These are phyloP conservation scores for Xerocomus nothofagi DNA, from an alignment of 1,284 basidiomycete genomes.

Conservation along the genomic window DNA sequence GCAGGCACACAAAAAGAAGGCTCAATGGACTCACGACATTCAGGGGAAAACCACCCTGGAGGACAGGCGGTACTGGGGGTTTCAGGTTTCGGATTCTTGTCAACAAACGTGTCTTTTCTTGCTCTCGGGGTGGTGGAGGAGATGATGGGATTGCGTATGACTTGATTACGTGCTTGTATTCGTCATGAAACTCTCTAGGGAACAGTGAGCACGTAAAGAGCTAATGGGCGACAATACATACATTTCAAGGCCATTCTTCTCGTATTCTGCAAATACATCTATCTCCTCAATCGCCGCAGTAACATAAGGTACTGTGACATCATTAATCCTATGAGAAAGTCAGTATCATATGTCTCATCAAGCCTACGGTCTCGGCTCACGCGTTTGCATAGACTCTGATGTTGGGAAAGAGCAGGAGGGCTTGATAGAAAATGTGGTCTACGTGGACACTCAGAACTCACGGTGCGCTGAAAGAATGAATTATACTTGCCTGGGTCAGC, in stretches of 20 bases:
- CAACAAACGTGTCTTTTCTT: constrained; percentile 43
- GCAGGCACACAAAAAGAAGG: background rate
- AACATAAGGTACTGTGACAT: constrained; percentile 80
- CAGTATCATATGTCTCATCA: constrained; percentile 6
- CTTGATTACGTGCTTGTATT: constrained; percentile 57
- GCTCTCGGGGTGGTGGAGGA: constrained; percentile 25
- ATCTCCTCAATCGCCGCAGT: constrained; percentile 71
- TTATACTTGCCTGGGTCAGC: constrained; percentile 70
- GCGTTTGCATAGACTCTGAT: constrained; percentile 86
- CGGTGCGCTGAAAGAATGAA: background rate
- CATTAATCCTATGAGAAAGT: constrained; percentile 53
- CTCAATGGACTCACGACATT: constrained; percentile 59
- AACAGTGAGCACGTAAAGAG: constrained; percentile 9
- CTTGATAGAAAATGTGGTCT: constrained; percentile 80
- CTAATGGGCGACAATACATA: constrained; percentile 35
- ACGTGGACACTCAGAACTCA: constrained; percentile 12
- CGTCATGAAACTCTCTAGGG: constrained; percentile 53
- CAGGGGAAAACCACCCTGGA: constrained; percentile 66
- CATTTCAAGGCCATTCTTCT: constrained; percentile 62
- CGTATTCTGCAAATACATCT: constrained; percentile 67
- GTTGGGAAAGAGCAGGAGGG: constrained; percentile 66
- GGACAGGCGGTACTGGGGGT: constrained; percentile 60
- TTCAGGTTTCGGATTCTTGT: constrained; percentile 27
- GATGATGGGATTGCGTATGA: constrained; percentile 44
- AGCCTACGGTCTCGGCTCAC: constrained; percentile 40